Conservation (phyloP, 2,329 filamentous ascomycete genomes). For the Erysiphe pulchra region DNA sequence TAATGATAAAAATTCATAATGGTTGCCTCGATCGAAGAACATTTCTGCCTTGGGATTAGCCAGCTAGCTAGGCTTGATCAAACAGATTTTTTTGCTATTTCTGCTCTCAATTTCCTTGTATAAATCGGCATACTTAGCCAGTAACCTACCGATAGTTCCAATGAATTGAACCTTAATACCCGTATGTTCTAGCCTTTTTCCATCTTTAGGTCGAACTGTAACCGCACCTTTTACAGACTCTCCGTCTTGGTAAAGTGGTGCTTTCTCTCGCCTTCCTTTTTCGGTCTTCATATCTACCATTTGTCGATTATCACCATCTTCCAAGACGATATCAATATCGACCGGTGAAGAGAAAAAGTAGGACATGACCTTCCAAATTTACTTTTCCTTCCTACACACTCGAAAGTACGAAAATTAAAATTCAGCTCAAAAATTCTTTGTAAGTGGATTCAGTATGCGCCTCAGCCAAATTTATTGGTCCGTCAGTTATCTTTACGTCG, state of each 20-base stretch:
- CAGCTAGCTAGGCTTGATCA: not conserved
- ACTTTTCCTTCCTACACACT: not conserved
- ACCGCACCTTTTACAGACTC: slow-evolving; percentile 95
- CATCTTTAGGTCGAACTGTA: slow-evolving; percentile 88
- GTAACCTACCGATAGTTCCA: slow-evolving; percentile 61
- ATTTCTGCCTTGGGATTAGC: slow-evolving; percentile 40
- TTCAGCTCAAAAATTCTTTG: too few relatives aligned
- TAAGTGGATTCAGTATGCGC: not conserved
- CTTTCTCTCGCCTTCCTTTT: slow-evolving; percentile 91
- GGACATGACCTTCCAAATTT: slow-evolving; percentile 36
- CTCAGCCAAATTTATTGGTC: too few relatives aligned
- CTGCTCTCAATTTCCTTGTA: too few relatives aligned
- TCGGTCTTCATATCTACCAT: slow-evolving; percentile 97
- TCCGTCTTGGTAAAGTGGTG: slow-evolving; percentile 89
- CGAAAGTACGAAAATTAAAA: too few relatives aligned
- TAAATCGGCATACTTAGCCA: too few relatives aligned
- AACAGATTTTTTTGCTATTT: too few relatives aligned
- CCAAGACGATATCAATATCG: slow-evolving; percentile 95
- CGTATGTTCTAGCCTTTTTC: slow-evolving; percentile 90
- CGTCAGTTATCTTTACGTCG: too few relatives aligned
- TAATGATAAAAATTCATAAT: slow-evolving; percentile 95
- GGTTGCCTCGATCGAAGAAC: slow-evolving; percentile 98
- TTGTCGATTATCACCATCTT: slow-evolving; percentile 77
- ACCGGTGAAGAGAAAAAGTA: slow-evolving; percentile 97
- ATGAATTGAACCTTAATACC: slow-evolving; percentile 99